These are phyloP conservation scores for Syncephalastrum sp. DNA, from an alignment of 371 early-diverging fungal species.

Conservation along the genomic window DNA sequence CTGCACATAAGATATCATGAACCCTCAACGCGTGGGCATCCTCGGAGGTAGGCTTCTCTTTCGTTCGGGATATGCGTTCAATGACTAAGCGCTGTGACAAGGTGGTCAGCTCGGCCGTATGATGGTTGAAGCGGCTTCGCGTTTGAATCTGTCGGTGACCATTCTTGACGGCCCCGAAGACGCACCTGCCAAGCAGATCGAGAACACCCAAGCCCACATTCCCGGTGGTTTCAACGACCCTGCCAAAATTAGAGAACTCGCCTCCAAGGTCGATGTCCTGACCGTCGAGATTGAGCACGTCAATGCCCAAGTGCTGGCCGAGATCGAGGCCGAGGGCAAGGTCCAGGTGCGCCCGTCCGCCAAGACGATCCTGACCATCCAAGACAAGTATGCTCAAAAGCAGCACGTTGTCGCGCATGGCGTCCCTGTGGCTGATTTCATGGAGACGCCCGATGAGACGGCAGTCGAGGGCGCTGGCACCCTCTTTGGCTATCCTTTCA, in stretches of 20 bases:
- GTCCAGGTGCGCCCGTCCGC: constrained; percentile 75
- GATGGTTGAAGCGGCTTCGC: constrained; percentile 92
- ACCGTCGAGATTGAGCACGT: constrained; percentile 98
- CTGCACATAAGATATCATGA: constrained; percentile 31
- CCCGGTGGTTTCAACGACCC: constrained; percentile 82
- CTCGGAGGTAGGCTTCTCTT: constrained; percentile 51
- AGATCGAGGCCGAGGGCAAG: constrained; percentile 52
- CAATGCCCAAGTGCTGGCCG: constrained; percentile 72
- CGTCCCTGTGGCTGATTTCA: constrained; percentile 75
- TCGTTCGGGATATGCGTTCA: neutral
- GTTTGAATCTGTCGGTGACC: constrained; percentile 79
- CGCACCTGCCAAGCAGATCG: constrained; percentile 89
- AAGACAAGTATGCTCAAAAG: constrained; percentile 96
- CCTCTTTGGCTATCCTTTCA: constrained; percentile 86
- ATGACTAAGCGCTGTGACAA: constrained; percentile 2
- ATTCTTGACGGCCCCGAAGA: constrained; percentile 77
- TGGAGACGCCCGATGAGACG: constrained; percentile 51
- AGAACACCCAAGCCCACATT: constrained; percentile 67
- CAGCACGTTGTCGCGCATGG: constrained; percentile 57
- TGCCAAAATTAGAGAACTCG: constrained; percentile 72
- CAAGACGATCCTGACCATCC: constrained; percentile 80
- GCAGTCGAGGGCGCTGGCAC: constrained; percentile 55
- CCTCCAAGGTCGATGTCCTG: constrained; percentile 73
- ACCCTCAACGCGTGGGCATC: constrained; percentile 63
- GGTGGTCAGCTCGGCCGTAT: constrained; percentile 97